A percentile compares a stretch with the other conserved stretches of the same genome.
phyloP scores from a whole-genome alignment of 192 early-diverging fungal genomes.

The Umbelopsis isabellina region DNA sequence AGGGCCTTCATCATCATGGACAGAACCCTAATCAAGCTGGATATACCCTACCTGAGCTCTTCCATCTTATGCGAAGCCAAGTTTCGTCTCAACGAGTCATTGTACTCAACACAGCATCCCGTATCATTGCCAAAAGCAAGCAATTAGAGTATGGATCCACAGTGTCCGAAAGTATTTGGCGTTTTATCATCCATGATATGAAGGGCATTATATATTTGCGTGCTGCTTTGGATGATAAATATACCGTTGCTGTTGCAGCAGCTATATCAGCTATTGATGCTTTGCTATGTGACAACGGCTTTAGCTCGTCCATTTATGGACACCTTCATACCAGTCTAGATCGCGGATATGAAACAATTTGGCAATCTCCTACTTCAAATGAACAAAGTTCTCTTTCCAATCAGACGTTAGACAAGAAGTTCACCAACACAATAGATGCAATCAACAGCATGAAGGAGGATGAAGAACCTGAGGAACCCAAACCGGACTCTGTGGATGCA shows the following conservation, averaged over 20 bases:
- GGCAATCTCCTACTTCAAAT: slow-evolving; percentile 25
- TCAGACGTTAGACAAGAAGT: slow-evolving; percentile 17
- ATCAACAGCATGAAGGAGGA: neutral
- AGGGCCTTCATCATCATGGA: slow-evolving; percentile 91
- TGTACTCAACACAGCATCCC: slow-evolving; percentile 62
- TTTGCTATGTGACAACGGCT: slow-evolving; percentile 37
- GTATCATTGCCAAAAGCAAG: slow-evolving; percentile 57
- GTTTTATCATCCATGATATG: slow-evolving; percentile 45
- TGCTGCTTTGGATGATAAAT: slow-evolving; percentile 67
- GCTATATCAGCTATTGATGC: slow-evolving; percentile 52
- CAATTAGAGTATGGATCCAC: slow-evolving; percentile 36
- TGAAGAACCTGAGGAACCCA: slow-evolving; percentile 40
- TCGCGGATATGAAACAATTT: slow-evolving; percentile 38
- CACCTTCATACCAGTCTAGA: slow-evolving; percentile 11
- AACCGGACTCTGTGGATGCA: slow-evolving; percentile 37
- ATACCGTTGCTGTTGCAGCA: slow-evolving; percentile 58
- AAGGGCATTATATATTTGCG: slow-evolving; percentile 58
- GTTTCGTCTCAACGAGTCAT: slow-evolving; percentile 79
- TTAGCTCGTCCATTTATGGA: slow-evolving; percentile 13
- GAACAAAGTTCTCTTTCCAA: neutral
- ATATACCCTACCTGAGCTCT: slow-evolving; percentile 82
- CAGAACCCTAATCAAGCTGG: slow-evolving; percentile 82
- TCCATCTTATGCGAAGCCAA: slow-evolving; percentile 80
- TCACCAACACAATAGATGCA: slow-evolving; percentile 21
- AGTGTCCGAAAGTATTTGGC: slow-evolving; percentile 32